Evolutionary conservation across 176 grass and related monocot species (phyloP), one percentile per base, ranked within the genome.

Genomic region (Puccinellia tenuiflora): DNA sequence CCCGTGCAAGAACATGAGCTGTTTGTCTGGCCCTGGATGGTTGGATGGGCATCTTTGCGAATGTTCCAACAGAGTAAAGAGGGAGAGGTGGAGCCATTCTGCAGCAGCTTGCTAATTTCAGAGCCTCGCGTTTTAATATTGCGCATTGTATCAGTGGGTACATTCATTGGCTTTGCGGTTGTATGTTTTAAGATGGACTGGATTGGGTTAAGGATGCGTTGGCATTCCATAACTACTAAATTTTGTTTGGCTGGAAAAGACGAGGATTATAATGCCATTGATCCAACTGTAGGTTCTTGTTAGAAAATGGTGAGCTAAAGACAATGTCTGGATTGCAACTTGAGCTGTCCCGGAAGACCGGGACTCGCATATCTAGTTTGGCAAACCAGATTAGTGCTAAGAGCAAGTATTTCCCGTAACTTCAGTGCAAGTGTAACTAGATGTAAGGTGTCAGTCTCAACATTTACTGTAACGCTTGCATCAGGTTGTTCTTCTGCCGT

Each of bases 161-260:
- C 37, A 71, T n/a, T n/a, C n/a, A n/a, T 68, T n/a, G 85, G 80
- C 20, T 70, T 22, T 30, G 86, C 75, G 20, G 17, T 88, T 75
- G 42, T 92, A 4, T 25, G 52, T 9, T 92, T 88, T 61, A 34
- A 47, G 42, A 88, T 84, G 43, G 84, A 86, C 26, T 89, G 86
- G 90, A 83, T 30, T 70, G 90, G 90, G 57, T 88, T 75, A 83
- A 84, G 68, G 60, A 92, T 45, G 86, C 83, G 22, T 76, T 92
- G 64, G 78, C 83, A 53, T 92, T 92, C 77, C 64, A 92, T 1
- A 88, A 80, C 26, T 18, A 83, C 51, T 88, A 76, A 43, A 82
- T 17, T 86, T 28, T 81, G 87, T 84, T 13, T 92, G 91, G 87
- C 28, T 85, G 3, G 87, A 13, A 72, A 76, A 65, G 81, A 86